Conservation (phyloP, 176 grass and related monocot species). For the Lolium multiflorum region DNA sequence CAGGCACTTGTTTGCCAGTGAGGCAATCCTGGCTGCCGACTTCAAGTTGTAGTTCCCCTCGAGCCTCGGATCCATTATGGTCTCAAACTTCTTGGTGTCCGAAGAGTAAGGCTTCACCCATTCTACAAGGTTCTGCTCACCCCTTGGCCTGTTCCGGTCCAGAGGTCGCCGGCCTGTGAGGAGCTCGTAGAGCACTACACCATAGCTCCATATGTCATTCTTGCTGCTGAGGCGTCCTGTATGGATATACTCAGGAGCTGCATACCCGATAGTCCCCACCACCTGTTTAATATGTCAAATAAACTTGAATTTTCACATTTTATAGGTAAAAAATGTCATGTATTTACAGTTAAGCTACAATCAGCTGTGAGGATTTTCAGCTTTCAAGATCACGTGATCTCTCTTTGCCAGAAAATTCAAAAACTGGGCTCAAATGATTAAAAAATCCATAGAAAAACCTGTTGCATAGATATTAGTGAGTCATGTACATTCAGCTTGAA, state of each 20-base stretch:
- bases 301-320: not conserved
- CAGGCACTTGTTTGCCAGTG: slow-evolving; percentile 80
- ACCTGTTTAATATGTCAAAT: slow-evolving; percentile 61
- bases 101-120: slow-evolving; percentile 83
- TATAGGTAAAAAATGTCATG: not conserved
- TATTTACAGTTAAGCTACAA: slow-evolving; percentile 12
- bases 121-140: slow-evolving; percentile 84
- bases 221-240: slow-evolving; percentile 86
- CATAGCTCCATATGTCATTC: slow-evolving; percentile 94
- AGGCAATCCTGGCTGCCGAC: slow-evolving; percentile 68
- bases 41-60: slow-evolving; percentile 59
- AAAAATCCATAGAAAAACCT: not conserved
- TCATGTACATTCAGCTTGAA: not conserved
- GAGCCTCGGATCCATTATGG: slow-evolving; percentile 82
- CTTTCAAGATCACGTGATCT: not conserved
- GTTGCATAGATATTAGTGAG: not conserved
- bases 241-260: slow-evolving; percentile 95
- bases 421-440: not conserved
- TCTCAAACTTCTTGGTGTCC: slow-evolving; percentile 62
- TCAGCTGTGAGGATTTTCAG: not conserved
- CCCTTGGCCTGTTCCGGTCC: slow-evolving; percentile 77
- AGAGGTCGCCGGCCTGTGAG: slow-evolving; percentile 84
- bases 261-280: slow-evolving; percentile 91
- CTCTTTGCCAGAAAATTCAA: not conserved
- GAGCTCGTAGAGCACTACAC: slow-evolving; percentile 83